These are phyloP conservation scores for Piper betle DNA, from an alignment of 164 flowering plant genomes.

Conservation along the genomic window DNA sequence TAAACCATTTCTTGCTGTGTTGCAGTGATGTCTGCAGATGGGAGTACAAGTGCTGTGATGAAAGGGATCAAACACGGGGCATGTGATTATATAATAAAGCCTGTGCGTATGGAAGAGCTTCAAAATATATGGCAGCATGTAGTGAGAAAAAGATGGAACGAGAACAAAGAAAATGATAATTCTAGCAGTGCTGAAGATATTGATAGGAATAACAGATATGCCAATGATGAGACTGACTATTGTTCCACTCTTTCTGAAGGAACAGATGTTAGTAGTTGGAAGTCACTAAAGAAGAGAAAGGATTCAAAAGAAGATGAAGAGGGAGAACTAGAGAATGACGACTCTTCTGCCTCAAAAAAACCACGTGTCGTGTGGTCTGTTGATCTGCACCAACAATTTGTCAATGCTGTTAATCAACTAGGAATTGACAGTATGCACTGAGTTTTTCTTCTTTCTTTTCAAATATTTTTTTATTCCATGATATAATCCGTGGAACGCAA, in stretches of 20 bases:
- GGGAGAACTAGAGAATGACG: constrained; percentile 48
- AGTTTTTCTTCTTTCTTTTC: not conserved
- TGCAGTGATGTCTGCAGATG: constrained; percentile 95
- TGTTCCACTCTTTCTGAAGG: constrained; percentile 54
- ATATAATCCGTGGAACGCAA: not conserved
- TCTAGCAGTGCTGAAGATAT: constrained; percentile 49
- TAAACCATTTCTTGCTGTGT: constrained; percentile 9
- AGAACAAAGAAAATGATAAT: constrained; percentile 39
- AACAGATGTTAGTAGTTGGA: constrained; percentile 33
- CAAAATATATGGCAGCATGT: constrained; percentile 57
- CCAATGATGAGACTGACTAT: constrained; percentile 43
- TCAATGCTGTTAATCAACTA: constrained; percentile 78
- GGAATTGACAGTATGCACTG: constrained; percentile 90
- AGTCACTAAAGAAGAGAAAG: constrained; percentile 45
- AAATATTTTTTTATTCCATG: not conserved
- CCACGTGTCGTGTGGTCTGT: constrained; percentile 94
- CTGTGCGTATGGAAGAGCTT: constrained; percentile 19
- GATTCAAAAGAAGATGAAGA: constrained; percentile 51
- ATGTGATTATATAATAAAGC: constrained; percentile 27
- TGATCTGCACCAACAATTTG: constrained; percentile 87
- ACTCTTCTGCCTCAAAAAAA: constrained; percentile 56
- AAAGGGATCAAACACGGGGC: constrained; percentile 30
- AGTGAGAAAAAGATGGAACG: constrained; percentile 50
- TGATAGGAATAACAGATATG: constrained; percentile 34
- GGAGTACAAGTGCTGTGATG: constrained; percentile 46